These are phyloP conservation scores for Nakazawaea wickerhamii DNA, from an alignment of 805 yeast species.

Conservation along the genomic window DNA sequence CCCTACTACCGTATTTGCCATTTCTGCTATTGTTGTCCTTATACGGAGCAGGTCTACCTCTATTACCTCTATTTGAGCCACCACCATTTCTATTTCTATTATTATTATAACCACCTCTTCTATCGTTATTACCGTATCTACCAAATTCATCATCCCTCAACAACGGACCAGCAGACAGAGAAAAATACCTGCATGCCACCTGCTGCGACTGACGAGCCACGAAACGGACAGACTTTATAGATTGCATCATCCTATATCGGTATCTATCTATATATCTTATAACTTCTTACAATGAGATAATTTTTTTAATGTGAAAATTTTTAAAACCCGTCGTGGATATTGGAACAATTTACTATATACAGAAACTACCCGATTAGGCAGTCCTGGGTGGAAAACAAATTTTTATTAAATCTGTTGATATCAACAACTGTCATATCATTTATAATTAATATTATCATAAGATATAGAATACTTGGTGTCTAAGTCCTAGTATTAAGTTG, in stretches of 20 bases:
- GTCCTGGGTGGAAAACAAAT: too few relatives aligned
- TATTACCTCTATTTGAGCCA: not conserved
- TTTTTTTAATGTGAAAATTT: conserved; percentile 1
- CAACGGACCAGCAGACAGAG: not conserved
- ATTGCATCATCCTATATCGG: not conserved
- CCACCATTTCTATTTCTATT: conserved; percentile 3
- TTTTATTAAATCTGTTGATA: too few relatives aligned
- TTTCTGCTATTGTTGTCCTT: not conserved
- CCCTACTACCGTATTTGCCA: not conserved
- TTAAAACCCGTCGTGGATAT: too few relatives aligned
- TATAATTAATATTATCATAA: too few relatives aligned
- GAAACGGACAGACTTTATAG: not conserved
- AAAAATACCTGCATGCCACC: not conserved
- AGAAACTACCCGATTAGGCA: not conserved
- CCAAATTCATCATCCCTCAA: not conserved
- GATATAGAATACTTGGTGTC: too few relatives aligned
- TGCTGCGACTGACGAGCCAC: not conserved
- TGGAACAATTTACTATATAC: not conserved
- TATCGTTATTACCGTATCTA: not conserved
- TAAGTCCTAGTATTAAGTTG: too few relatives aligned
- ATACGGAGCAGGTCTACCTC: not conserved
- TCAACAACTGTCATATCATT: too few relatives aligned
- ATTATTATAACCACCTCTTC: conserved; percentile 3
- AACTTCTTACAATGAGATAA: not conserved
- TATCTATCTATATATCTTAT: not conserved